Base-by-base conservation (phyloP, 2,329 filamentous ascomycete species). In the Alternaria rosae region DNA sequence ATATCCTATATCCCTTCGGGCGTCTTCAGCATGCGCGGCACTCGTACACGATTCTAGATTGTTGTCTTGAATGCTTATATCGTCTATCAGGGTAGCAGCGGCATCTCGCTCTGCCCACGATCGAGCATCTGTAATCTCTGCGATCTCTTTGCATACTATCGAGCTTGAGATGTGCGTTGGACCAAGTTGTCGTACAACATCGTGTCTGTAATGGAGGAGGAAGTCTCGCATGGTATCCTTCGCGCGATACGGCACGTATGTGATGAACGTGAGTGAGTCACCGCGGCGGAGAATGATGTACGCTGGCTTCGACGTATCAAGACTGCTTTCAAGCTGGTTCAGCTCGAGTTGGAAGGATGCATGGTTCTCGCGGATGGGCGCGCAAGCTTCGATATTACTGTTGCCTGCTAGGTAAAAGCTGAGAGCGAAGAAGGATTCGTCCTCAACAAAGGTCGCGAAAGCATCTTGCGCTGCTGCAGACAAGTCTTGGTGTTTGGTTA, bases 81-180 rank as follows among this genome's bases (percentile, higher is more conserved):
- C 38, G 10, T 38, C 26, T 30, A 25, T 44, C 12, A 38, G 44
- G 8, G 38, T 12, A n/a, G 52, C 52, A 17, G 55, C 38, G 1
- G 23, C 59, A 13, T 70, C 70, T 28, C 71, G 60, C 54, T 75
- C 73, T 3, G 61, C 47, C 73, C 73, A 75, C 2, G 73, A 72
- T 15, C 75, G 66, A 1, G 52, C 63, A 45, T 76, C 73, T 5
- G 59, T 66, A 7, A 76, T 66, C 51, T 75, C 73, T 3, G 62
- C 71, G 8, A 68, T 60, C 35, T 75, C 75, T 52, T 73, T 76
- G 53, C 70, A 75, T 13, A 77, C 72, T 8, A 75, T 25, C 13
- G 47, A 69, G 3, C 41, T 35, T 10, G 62, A 38, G 25, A 75
- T 67, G 13, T 69, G n/a, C 12, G 58, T 15, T 26, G 54, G 50